phyloP scores from a whole-genome alignment of 768 basidiomycete species.

The Cytidiella melzeri region DNA sequence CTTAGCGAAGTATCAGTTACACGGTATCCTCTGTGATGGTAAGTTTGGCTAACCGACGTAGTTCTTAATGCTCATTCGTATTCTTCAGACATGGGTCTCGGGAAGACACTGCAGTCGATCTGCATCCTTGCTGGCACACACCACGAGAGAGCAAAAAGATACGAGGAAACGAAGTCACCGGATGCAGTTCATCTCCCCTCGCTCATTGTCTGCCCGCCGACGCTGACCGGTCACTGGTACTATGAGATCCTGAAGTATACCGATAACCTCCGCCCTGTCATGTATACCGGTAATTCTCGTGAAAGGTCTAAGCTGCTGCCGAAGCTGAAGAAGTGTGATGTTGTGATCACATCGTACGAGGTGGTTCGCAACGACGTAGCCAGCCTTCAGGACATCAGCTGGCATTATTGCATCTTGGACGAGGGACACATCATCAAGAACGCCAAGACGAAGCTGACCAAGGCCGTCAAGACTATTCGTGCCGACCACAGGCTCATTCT shows the following conservation, averaged over 20 bases:
- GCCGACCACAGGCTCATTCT: slow-evolving; percentile 93
- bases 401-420: slow-evolving; percentile 96
- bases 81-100: slow-evolving; percentile 89
- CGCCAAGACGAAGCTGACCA: slow-evolving; percentile 94
- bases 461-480: slow-evolving; percentile 86
- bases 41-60: slow-evolving; percentile 17
- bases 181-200: slow-evolving; percentile 87
- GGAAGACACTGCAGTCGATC: slow-evolving; percentile 96
- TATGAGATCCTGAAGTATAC: slow-evolving; percentile 95
- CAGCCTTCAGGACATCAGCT: slow-evolving; percentile 65
- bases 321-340: slow-evolving; percentile 66
- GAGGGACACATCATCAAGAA: slow-evolving; percentile 99
- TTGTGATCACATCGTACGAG: slow-evolving; percentile 98
- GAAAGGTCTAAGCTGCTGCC: slow-evolving; percentile 69
- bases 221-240: slow-evolving; percentile 97
- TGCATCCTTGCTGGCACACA: slow-evolving; percentile 95
- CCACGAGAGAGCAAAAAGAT: slow-evolving; percentile 70
- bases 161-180: slow-evolving; percentile 58
- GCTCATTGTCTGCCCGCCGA: slow-evolving; percentile 93
- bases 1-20: slow-evolving; percentile 94
- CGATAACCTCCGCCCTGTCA: slow-evolving; percentile 73
- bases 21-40: slow-evolving; percentile 98
- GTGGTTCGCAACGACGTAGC: slow-evolving; percentile 92
- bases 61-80: slow-evolving; percentile 6
- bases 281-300: slow-evolving; percentile 84